These are phyloP conservation scores for Aspergillus indologenus DNA, from an alignment of 495 filamentous ascomycete genomes.

Conservation along the genomic window DNA sequence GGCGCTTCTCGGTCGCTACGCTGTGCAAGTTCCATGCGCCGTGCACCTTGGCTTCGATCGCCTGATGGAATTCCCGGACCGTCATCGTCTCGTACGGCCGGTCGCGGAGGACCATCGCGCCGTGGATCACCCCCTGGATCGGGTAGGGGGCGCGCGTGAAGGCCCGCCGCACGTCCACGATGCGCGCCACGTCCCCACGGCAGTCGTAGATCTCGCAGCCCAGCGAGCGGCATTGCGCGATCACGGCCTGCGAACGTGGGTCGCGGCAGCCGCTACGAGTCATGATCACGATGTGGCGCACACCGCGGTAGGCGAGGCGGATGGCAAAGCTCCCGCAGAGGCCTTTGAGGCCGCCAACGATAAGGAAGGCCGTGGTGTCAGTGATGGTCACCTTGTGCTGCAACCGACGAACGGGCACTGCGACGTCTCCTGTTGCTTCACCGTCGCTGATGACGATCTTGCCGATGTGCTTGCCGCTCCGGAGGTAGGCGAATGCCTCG, in stretches of 20 bases:
- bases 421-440: neutral
- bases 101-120: slow-evolving; percentile 15
- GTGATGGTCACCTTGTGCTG: neutral
- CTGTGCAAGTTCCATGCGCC: slow-evolving; percentile 16
- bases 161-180: slow-evolving; percentile 10
- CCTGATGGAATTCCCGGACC: slow-evolving; percentile 8
- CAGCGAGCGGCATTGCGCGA: slow-evolving; percentile 1
- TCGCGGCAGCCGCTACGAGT: slow-evolving; percentile 12
- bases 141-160: slow-evolving; percentile 5
- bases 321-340: slow-evolving; percentile 7
- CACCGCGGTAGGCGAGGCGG: slow-evolving; percentile 3
- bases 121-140: slow-evolving; percentile 10
- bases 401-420: neutral
- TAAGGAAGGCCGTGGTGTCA: neutral
- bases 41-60: slow-evolving; percentile 8
- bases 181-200: slow-evolving; percentile 2
- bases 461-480: neutral
- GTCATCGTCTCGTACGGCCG: slow-evolving; percentile 16
- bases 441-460: neutral
- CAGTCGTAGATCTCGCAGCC: slow-evolving; percentile 4
- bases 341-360: slow-evolving; percentile 2
- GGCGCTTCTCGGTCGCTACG: slow-evolving; percentile 3
- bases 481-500: neutral
- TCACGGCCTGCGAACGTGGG: slow-evolving; percentile 2
- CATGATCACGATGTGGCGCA: neutral